phyloP scores from a whole-genome alignment of 1,284 basidiomycete genomes.

The Irpex rosettiformis region DNA sequence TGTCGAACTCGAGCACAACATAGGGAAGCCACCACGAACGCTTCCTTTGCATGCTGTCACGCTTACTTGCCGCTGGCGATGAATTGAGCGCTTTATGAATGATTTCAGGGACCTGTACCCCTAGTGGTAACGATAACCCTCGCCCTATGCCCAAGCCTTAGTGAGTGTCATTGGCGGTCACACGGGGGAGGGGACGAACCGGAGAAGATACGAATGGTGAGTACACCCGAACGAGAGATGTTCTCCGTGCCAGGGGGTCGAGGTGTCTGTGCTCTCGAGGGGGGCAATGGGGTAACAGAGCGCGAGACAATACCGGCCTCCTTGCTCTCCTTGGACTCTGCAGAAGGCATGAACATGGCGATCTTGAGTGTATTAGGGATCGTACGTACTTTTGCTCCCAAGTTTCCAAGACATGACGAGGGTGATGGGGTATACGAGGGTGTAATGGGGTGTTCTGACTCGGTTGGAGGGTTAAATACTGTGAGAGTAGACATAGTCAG shows the following conservation, averaged over 20 bases:
- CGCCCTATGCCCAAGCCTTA: slow-evolving; percentile 43
- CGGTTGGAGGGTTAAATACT: not conserved
- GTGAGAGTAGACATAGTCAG: not conserved
- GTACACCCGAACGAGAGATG: slow-evolving; percentile 73
- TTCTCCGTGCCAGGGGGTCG: slow-evolving; percentile 49
- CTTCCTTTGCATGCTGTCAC: slow-evolving; percentile 86
- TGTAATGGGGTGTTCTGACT: not conserved
- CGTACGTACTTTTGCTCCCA: slow-evolving; percentile 18
- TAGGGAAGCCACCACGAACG: slow-evolving; percentile 98
- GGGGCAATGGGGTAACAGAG: slow-evolving; percentile 72
- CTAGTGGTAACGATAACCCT: slow-evolving; percentile 71
- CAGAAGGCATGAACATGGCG: slow-evolving; percentile 1
- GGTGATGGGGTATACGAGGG: not conserved
- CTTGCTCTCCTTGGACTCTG: slow-evolving; percentile 64
- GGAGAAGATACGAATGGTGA: slow-evolving; percentile 86
- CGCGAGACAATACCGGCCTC: slow-evolving; percentile 66
- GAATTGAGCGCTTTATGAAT: slow-evolving; percentile 79
- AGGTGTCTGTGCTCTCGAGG: slow-evolving; percentile 68
- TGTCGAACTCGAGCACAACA: slow-evolving; percentile 97
- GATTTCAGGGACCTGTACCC: slow-evolving; percentile 77
- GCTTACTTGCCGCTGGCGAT: slow-evolving; percentile 57
- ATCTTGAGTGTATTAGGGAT: not conserved
- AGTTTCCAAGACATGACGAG: slow-evolving; percentile 17
- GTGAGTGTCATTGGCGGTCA: not conserved
- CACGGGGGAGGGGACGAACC: slow-evolving; percentile 41